A percentile compares a stretch with the other conserved stretches of the same genome.
Evolutionary conservation across 805 yeast genomes (phyloP).

Genomic region (Lachancea sp.): DNA sequence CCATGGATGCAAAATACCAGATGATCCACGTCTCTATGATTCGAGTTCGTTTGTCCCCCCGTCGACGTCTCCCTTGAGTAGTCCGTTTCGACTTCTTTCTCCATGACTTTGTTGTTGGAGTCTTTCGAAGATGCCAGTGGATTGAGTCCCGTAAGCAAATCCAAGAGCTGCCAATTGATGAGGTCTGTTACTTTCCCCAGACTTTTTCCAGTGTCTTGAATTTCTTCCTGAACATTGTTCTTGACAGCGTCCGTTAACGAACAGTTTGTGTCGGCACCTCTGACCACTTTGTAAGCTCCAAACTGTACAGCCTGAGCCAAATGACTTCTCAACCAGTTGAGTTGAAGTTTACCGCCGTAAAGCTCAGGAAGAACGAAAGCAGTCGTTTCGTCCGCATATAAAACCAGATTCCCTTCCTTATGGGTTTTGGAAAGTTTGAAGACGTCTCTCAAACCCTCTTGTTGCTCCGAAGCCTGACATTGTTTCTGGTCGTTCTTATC

Average conservation of each 20-base stretch:
- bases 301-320: constrained; percentile 33
- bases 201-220: constrained; percentile 11
- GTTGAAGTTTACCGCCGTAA: constrained; percentile 36
- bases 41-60: constrained; percentile 35
- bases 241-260: constrained; percentile 20
- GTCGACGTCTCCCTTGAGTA: constrained; percentile 42
- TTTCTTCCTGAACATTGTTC: constrained; percentile 30
- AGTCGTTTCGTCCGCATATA: constrained; percentile 34
- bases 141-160: constrained; percentile 9
- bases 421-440: constrained; percentile 9
- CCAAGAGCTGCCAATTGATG: constrained; percentile 19
- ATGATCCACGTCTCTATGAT: constrained; percentile 41
- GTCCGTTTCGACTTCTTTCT: constrained; percentile 47
- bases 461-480: constrained; percentile 12
- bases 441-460: constrained; percentile 12
- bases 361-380: constrained; percentile 44
- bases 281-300: constrained; percentile 43
- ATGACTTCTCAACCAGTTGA: constrained; percentile 33
- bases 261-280: constrained; percentile 38
- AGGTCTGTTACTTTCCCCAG: constrained; percentile 19
- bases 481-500: constrained; percentile 11
- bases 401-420: constrained; percentile 14
- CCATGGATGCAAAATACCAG: constrained; percentile 90
- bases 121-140: constrained; percentile 5
- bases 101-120: constrained; percentile 31